Evolutionary conservation across 1,284 basidiomycete species (phyloP).

Genomic region (Neonothopanus nambi): DNA sequence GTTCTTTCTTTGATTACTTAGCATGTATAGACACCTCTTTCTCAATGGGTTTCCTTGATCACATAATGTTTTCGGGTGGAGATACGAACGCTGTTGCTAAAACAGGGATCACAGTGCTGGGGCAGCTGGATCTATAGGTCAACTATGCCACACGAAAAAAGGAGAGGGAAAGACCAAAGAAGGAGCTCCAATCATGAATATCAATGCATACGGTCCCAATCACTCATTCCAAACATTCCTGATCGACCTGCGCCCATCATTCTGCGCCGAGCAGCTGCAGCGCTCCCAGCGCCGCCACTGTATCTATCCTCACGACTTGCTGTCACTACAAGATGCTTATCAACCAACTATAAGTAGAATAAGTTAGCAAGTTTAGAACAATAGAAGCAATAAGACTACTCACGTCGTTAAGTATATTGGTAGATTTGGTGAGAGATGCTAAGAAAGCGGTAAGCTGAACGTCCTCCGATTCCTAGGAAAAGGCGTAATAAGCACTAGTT

Average conservation of each 20-base stretch:
- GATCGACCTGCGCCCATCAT: conserved; percentile 47
- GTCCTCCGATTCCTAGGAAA: conserved; percentile 89
- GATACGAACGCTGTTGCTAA: no score
- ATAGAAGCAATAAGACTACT: conserved; percentile 29
- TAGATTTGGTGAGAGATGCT: conserved; percentile 84
- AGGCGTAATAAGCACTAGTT: conserved; percentile 8
- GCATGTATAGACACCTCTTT: no score
- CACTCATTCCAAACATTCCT: conserved; percentile 33
- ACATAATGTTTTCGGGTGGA: no score
- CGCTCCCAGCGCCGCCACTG: conserved; percentile 10
- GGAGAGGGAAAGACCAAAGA: not conserved
- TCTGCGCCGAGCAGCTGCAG: conserved; percentile 30
- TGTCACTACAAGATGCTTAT: conserved; percentile 63
- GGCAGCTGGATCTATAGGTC: no score
- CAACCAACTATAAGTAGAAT: conserved; percentile 51
- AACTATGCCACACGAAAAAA: no score
- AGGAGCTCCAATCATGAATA: not conserved
- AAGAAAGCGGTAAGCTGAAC: conserved; percentile 91
- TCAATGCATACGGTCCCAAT: conserved; percentile 53
- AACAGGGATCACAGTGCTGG: no score
- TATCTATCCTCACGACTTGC: conserved; percentile 28
- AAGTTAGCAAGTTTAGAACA: conserved; percentile 10
- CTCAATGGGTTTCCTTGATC: no score
- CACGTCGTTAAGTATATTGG: conserved; percentile 88
- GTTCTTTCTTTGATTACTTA: no score